Base-by-base conservation (phyloP, 805 yeast species). In the Huiozyma sinensis region DNA sequence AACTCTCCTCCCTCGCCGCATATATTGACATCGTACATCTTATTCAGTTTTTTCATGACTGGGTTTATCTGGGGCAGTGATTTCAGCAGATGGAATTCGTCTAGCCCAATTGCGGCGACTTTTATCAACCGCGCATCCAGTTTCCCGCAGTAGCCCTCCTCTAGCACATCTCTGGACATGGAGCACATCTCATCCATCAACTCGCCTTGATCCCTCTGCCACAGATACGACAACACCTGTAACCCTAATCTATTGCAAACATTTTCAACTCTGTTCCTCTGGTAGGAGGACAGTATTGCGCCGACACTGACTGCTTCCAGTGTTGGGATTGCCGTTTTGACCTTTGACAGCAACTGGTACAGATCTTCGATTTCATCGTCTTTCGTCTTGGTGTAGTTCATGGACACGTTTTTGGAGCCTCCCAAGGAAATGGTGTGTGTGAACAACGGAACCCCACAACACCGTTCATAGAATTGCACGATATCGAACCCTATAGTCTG, bases 1-100 rank as follows among this genome's bases (percentile, higher is more conserved):
- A 87, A 92, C 62, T 92, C 99, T 1, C 99, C 99, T 32, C 99
- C 99, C 68, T 92, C 99, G 10, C 99, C 99, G 66, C 98, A 92
- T 0, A 92, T 79, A 60, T 90, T 96, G 10, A 89, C 84, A 2
- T 89, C 95, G 63, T 76, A 89, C 61, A 68, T 65, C 7, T 58
- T 47, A 58, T 88, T 82, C 47, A 89, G 65, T 35, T 67, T 67
- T 9, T 68, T 50, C 57, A 92, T 61, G 0, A 67, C 72, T 1
- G 86, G 83, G 44, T 72, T 74, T 50, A 82, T 67, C 48, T 83
- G 74, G 5, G 70, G 74, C 37, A 92, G 66, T 2, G 80, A 66
- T 58, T 75, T 73, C 1, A 94, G 95, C 48, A 92, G 66, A 63
- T 88, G 84, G 1, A 57, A 57, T 11, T 72, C 70, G 44, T 74